phyloP scores from a whole-genome alignment of 2,329 filamentous ascomycete genomes.

The Trichoderma endophyticum region DNA sequence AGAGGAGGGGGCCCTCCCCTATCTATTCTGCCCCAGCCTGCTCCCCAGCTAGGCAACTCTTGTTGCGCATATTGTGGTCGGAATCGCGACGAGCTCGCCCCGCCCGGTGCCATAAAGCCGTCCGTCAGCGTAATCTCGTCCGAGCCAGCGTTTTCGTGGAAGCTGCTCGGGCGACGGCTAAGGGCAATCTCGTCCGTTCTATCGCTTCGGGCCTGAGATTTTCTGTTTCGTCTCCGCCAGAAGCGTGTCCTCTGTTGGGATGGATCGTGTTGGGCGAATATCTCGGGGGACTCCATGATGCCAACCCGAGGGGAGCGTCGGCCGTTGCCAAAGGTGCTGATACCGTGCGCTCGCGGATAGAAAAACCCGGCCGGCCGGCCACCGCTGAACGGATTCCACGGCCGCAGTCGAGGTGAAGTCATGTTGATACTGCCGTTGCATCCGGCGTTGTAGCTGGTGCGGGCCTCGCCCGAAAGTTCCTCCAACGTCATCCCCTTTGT shows the following conservation, averaged over 20 bases:
- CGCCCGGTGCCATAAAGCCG: not conserved
- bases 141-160: slow-evolving; percentile 24
- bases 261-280: slow-evolving; percentile 25
- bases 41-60: slow-evolving; percentile 30
- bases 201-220: slow-evolving; percentile 28
- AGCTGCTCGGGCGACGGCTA: slow-evolving; percentile 26
- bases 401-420: slow-evolving; percentile 30
- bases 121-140: slow-evolving; percentile 16
- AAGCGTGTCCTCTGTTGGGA: slow-evolving; percentile 27
- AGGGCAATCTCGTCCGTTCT: slow-evolving; percentile 34
- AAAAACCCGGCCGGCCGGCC: slow-evolving; percentile 51
- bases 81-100: not conserved
- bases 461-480: slow-evolving; percentile 63
- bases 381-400: slow-evolving; percentile 48
- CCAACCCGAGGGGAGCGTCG: slow-evolving; percentile 35
- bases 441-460: slow-evolving; percentile 55
- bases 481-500: slow-evolving; percentile 73
- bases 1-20: slow-evolving; percentile 29
- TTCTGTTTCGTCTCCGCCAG: slow-evolving; percentile 29
- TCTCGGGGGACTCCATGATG: slow-evolving; percentile 45
- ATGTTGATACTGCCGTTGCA: slow-evolving; percentile 48
- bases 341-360: slow-evolving; percentile 38
- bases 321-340: slow-evolving; percentile 25
- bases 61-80: slow-evolving; percentile 13
- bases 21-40: slow-evolving; percentile 32